These are phyloP conservation scores for Metroxylon sagu DNA, from an alignment of 176 grass and related monocot genomes.

Conservation along the genomic window DNA sequence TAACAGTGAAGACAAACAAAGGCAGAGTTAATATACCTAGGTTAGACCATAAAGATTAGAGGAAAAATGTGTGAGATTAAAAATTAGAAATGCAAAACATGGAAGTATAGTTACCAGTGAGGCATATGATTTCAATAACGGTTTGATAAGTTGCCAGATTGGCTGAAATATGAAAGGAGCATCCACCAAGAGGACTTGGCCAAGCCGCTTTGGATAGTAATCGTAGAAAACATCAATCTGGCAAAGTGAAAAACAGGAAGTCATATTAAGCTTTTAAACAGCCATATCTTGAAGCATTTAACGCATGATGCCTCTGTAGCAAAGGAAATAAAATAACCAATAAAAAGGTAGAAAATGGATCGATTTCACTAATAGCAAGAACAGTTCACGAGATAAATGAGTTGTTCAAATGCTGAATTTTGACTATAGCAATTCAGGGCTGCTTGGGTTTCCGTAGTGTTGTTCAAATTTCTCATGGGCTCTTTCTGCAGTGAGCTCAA, in stretches of 20 bases:
- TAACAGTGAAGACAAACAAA: too few relatives aligned
- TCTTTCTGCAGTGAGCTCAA: too few relatives aligned
- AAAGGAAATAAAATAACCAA: neutral
- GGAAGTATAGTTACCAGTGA: slow-evolving; percentile 43
- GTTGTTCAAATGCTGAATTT: too few relatives aligned
- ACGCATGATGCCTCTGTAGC: neutral
- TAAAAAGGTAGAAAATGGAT: neutral
- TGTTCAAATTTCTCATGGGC: too few relatives aligned
- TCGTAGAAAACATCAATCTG: slow-evolving; percentile 94
- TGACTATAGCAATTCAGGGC: too few relatives aligned
- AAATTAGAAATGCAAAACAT: neutral
- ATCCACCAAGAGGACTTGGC: slow-evolving; percentile 82
- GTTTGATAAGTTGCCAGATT: slow-evolving; percentile 85
- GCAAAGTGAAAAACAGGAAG: neutral
- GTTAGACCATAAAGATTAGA: too few relatives aligned
- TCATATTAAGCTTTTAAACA: neutral
- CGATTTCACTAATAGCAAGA: neutral
- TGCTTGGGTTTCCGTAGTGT: too few relatives aligned
- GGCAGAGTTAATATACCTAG: too few relatives aligned
- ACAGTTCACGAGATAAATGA: too few relatives aligned
- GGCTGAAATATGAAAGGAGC: slow-evolving; percentile 81
- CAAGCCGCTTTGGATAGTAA: slow-evolving; percentile 86
- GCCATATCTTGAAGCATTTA: neutral
- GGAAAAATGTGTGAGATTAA: too few relatives aligned
- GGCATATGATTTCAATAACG: slow-evolving; percentile 72